A percentile compares a stretch with the other conserved stretches of the same genome.
phyloP scores from a whole-genome alignment of 1,139 yeast species.

The Blastobotrys petasosporus region DNA sequence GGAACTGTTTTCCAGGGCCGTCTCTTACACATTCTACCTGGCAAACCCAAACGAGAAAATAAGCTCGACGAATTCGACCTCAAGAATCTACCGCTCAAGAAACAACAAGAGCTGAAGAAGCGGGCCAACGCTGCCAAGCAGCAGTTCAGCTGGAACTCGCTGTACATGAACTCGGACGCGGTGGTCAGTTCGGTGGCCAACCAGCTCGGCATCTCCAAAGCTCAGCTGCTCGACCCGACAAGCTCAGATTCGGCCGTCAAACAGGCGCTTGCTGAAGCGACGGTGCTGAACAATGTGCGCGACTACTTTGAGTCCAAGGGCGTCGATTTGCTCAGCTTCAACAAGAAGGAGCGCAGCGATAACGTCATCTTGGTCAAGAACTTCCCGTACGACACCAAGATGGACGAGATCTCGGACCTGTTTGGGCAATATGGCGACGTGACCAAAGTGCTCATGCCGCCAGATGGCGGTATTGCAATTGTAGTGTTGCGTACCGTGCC shows the following conservation, averaged over 20 bases:
- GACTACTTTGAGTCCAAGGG: slow-evolving; percentile 79
- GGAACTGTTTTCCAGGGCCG: slow-evolving; percentile 94
- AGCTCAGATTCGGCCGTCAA: slow-evolving; percentile 89
- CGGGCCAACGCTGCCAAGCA: slow-evolving; percentile 78
- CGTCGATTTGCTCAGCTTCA: slow-evolving; percentile 72
- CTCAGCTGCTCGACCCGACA: slow-evolving; percentile 82
- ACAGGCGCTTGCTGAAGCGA: slow-evolving; percentile 96
- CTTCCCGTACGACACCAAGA: slow-evolving; percentile 80
- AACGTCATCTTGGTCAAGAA: slow-evolving; percentile 77
- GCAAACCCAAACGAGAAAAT: slow-evolving; percentile 64
- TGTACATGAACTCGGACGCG: slow-evolving; percentile 86
- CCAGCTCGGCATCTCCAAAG: slow-evolving; percentile 73
- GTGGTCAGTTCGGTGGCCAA: slow-evolving; percentile 85
- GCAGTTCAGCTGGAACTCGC: slow-evolving; percentile 92
- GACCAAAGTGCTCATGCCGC: slow-evolving; percentile 83
- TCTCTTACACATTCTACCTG: slow-evolving; percentile 82
- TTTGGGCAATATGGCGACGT: slow-evolving; percentile 77
- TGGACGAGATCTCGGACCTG: slow-evolving; percentile 73
- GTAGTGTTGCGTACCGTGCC: slow-evolving; percentile 85
- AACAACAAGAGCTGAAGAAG: slow-evolving; percentile 77
- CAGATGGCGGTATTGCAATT: slow-evolving; percentile 93
- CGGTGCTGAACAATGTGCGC: slow-evolving; percentile 86
- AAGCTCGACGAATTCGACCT: slow-evolving; percentile 88
- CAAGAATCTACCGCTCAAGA: slow-evolving; percentile 84
- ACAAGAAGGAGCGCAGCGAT: slow-evolving; percentile 72